phyloP scores from a whole-genome alignment of 306 rosid genomes.

The Hylodesmum podocarpum region DNA sequence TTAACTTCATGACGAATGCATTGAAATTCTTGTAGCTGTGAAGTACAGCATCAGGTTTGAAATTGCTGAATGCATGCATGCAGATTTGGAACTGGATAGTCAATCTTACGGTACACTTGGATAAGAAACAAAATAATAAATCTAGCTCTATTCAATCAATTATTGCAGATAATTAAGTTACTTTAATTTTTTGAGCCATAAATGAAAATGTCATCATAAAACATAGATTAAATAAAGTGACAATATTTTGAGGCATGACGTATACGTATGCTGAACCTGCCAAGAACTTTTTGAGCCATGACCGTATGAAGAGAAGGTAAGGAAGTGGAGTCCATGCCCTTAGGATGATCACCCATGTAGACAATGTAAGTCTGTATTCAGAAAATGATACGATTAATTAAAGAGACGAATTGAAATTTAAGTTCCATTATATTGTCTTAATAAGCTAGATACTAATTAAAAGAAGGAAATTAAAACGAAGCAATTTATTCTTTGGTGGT shows the following conservation, averaged over 20 bases:
- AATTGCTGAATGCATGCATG: constrained; percentile 11
- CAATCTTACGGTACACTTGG: no score
- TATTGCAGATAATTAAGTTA: no score
- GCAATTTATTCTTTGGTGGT: no score
- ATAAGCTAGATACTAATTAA: no score
- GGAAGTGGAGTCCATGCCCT: constrained; percentile 11
- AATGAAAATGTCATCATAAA: no score
- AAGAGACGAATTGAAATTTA: background rate
- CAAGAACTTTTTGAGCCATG: constrained; percentile 34
- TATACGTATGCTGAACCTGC: constrained; percentile 35
- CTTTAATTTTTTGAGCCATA: background rate
- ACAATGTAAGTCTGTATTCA: constrained; percentile 41
- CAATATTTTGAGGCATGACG: no score
- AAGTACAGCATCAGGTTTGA: constrained; percentile 22
- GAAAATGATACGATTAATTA: background rate
- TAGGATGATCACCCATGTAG: constrained; percentile 42
- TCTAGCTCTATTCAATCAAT: no score
- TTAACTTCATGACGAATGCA: constrained; percentile 40
- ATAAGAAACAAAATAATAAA: no score
- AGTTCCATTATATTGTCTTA: no score
- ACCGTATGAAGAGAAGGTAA: constrained; percentile 28
- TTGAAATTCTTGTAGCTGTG: constrained; percentile 45
- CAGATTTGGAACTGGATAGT: no score
- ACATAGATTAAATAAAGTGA: no score
- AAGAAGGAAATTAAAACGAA: no score